A percentile compares a stretch with the other conserved stretches of the same genome.
phyloP scores from a whole-genome alignment of 352 stramenopile genomes.

The Pythium insidiosum region DNA sequence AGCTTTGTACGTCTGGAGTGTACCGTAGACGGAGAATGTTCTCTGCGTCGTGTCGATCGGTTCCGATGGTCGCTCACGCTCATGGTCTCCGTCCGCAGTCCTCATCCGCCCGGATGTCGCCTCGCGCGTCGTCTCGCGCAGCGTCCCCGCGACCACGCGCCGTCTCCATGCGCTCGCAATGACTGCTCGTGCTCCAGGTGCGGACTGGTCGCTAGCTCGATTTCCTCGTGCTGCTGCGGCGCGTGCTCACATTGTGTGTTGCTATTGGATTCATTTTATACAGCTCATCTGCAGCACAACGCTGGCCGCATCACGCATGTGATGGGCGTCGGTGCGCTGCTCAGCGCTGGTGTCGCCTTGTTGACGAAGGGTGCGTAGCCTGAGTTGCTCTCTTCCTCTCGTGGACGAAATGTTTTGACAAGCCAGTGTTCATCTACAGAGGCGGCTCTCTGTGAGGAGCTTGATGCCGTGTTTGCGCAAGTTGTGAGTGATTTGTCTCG shows the following conservation, averaged over 20 bases:
- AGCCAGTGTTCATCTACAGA: slow-evolving; percentile 5
- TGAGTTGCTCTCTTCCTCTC: background rate
- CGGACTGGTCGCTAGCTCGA: no score
- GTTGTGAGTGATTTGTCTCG: slow-evolving; percentile 1
- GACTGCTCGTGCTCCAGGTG: background rate
- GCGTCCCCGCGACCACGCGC: slow-evolving; percentile 10
- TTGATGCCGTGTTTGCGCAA: slow-evolving; percentile 23
- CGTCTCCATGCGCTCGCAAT: slow-evolving; percentile 16
- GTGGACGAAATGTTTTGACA: background rate
- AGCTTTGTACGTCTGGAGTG: slow-evolving; percentile 28
- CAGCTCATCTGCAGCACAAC: slow-evolving; percentile 1
- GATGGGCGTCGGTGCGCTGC: slow-evolving; percentile 33
- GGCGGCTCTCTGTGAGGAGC: slow-evolving; percentile 37
- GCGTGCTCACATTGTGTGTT: no score
- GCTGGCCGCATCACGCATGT: slow-evolving; percentile 1
- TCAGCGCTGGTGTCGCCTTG: slow-evolving; percentile 35
- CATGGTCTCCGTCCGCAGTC: no score
- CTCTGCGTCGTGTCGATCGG: no score
- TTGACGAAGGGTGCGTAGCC: slow-evolving; percentile 25
- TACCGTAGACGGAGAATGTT: background rate
- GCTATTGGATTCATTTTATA: background rate
- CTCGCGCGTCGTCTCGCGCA: slow-evolving; percentile 13
- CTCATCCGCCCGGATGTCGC: slow-evolving; percentile 9
- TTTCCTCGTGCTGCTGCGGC: no score
- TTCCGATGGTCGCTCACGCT: no score